A percentile compares a stretch with the other conserved stretches of the same genome.
Evolutionary conservation across 192 early-diverging fungal genomes (phyloP).

Genomic region (Coemansia sp.): DNA sequence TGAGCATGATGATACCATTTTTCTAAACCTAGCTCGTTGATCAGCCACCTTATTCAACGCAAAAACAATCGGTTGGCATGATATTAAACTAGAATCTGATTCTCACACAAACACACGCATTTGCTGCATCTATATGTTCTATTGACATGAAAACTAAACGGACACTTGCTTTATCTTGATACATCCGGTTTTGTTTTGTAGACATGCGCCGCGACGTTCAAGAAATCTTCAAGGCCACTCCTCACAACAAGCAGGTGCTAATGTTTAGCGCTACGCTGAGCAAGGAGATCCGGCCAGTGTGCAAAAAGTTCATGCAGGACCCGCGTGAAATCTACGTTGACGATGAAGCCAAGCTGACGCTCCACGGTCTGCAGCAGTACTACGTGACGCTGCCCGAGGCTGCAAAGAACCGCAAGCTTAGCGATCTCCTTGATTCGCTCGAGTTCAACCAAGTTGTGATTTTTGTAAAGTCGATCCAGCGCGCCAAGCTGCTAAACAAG

Average conservation of each 20-base stretch:
- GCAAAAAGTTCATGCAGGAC: conserved; percentile 98
- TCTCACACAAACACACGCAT: neutral
- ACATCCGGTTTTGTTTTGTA: conserved; percentile 30
- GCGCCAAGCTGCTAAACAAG: conserved; percentile 86
- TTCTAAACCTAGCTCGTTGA: conserved; percentile 83
- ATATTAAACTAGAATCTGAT: conserved; percentile 24
- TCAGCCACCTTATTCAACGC: conserved; percentile 44
- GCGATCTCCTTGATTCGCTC: conserved; percentile 86
- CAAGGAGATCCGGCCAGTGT: conserved; percentile 89
- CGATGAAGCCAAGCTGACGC: conserved; percentile 95
- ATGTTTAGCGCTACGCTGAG: conserved; percentile 96
- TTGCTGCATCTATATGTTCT: neutral
- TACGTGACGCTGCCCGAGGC: conserved; percentile 82
- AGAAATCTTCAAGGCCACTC: conserved; percentile 91
- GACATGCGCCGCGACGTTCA: conserved; percentile 98
- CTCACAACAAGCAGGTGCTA: conserved; percentile 98
- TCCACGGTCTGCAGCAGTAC: conserved; percentile 96
- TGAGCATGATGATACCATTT: conserved; percentile 58
- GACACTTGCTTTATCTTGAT: neutral
- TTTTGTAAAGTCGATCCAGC: conserved; percentile 88
- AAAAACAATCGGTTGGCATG: conserved; percentile 30
- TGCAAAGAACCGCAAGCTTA: conserved; percentile 93
- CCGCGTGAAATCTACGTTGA: conserved; percentile 98
- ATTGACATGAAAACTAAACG: no score
- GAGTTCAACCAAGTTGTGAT: conserved; percentile 99